phyloP scores from a whole-genome alignment of 1,284 basidiomycete genomes.

The Schizophyllum commune region DNA sequence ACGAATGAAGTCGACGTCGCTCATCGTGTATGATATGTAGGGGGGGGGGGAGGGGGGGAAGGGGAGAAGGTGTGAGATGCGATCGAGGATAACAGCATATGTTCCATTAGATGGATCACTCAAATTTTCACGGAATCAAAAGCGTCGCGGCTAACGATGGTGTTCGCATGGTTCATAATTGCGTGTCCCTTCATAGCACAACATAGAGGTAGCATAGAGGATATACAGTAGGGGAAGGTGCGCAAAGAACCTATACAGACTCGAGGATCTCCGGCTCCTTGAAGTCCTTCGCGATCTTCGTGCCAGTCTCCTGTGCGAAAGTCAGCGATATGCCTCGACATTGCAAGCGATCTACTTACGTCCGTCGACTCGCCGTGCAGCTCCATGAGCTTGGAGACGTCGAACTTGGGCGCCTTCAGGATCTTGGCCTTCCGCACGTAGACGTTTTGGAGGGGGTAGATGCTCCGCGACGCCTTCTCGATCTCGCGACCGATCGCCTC shows the following conservation, averaged over 20 bases:
- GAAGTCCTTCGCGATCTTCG: constrained; percentile 83
- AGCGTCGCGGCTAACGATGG: background rate
- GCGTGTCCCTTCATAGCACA: background rate
- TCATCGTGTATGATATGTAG: constrained; percentile 40
- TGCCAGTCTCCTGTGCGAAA: constrained; percentile 71
- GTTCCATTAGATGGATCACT: background rate
- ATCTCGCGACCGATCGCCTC: constrained; percentile 99
- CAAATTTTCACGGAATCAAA: background rate
- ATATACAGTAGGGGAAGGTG: constrained; percentile 13
- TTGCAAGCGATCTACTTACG: constrained; percentile 40
- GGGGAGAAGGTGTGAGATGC: constrained; percentile 8
- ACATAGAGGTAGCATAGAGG: constrained; percentile 13
- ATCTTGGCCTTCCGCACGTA: constrained; percentile 98
- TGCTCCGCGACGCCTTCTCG: constrained; percentile 94
- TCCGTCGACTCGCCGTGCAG: constrained; percentile 92
- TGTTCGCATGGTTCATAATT: background rate
- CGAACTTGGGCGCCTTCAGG: constrained; percentile 96
- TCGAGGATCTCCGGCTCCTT: constrained; percentile 88
- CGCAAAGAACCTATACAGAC: constrained; percentile 46
- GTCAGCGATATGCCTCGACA: constrained; percentile 10
- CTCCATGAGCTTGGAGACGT: constrained; percentile 91
- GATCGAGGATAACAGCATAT: background rate
- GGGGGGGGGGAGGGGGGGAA: constrained; percentile 3
- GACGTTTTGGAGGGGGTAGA: constrained; percentile 98
- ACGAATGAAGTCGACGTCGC: constrained; percentile 71